Evolutionary conservation across 1,284 basidiomycete genomes (phyloP).

Genomic region (Fomitopsis betulina): DNA sequence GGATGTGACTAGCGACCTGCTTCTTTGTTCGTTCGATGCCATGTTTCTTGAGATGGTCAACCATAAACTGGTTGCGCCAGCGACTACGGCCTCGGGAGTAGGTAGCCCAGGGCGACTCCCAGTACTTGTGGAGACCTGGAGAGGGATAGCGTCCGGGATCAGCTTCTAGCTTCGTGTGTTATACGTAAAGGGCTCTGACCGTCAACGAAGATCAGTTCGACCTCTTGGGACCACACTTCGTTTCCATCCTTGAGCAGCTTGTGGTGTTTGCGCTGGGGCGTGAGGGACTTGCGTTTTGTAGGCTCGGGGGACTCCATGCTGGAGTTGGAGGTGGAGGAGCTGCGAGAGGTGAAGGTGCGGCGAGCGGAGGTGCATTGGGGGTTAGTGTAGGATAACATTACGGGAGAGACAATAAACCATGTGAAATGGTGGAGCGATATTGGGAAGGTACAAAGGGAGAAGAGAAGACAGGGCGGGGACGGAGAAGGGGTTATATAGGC

Average conservation of each 20-base stretch:
- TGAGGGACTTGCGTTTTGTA: slow-evolving; percentile 41
- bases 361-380: slow-evolving; percentile 19
- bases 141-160: slow-evolving; percentile 4
- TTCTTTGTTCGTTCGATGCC: slow-evolving; percentile 73
- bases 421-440: slow-evolving; percentile 15
- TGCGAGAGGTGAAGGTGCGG: slow-evolving; percentile 12
- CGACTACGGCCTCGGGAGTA: slow-evolving; percentile 71
- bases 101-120: slow-evolving; percentile 74
- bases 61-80: slow-evolving; percentile 79
- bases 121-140: slow-evolving; percentile 67
- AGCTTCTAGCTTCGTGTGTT: slow-evolving; percentile 1
- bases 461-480: slow-evolving; percentile 18
- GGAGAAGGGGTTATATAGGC: slow-evolving; percentile 25
- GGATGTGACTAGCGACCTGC: slow-evolving; percentile 80
- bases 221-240: slow-evolving; percentile 75
- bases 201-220: slow-evolving; percentile 74
- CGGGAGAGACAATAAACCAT: slow-evolving; percentile 19
- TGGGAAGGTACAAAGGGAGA: slow-evolving; percentile 28
- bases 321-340: slow-evolving; percentile 22
- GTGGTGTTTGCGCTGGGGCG: slow-evolving; percentile 74
- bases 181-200: slow-evolving; percentile 33
- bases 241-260: slow-evolving; percentile 80
- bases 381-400: slow-evolving; percentile 27
- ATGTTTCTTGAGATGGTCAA: slow-evolving; percentile 64
- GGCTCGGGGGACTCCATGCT: slow-evolving; percentile 22